Percentiles rank a stretch among this genome's conserved stretches.
These are phyloP conservation scores for Auriscalpium vulgare DNA, from an alignment of 768 basidiomycete species.

Conservation along the genomic window DNA sequence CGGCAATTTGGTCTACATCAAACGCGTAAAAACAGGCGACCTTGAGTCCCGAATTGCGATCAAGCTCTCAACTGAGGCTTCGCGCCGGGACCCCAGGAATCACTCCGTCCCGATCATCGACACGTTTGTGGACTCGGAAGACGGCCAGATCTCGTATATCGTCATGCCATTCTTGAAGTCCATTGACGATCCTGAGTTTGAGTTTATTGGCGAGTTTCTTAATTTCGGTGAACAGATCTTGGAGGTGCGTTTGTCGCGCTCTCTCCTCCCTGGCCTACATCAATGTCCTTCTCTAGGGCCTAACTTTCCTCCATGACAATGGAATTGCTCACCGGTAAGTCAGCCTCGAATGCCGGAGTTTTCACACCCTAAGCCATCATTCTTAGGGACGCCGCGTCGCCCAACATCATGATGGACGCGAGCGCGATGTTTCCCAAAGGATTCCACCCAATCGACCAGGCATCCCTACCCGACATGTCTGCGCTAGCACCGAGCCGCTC, in stretches of 20 bases:
- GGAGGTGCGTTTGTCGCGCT: slow-evolving; percentile 3
- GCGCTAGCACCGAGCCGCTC: not conserved
- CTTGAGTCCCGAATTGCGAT: no score
- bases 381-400: no score
- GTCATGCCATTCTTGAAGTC: slow-evolving; percentile 20
- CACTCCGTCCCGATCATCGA: slow-evolving; percentile 21
- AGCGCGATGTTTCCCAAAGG: not conserved
- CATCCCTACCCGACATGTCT: not conserved
- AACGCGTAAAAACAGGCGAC: no score
- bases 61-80: no score
- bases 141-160: slow-evolving; percentile 1
- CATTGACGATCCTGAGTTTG: slow-evolving; percentile 16
- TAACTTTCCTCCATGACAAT: slow-evolving; percentile 10
- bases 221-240: slow-evolving; percentile 16
- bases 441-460: not conserved
- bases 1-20: no score
- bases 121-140: slow-evolving; percentile 10
- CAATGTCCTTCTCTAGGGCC: slow-evolving; percentile 1
- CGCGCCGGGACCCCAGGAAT: not conserved
- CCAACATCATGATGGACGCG: slow-evolving; percentile 11
- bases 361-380: no score
- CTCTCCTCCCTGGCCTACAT: not conserved
- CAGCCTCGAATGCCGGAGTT: no score
- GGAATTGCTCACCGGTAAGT: slow-evolving; percentile 14
- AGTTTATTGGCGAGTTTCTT: slow-evolving; percentile 14